Evolutionary conservation across 23 red algal species (phyloP), one percentile per base, ranked within the genome.

Genomic region (Gracilariopsis chorda): DNA sequence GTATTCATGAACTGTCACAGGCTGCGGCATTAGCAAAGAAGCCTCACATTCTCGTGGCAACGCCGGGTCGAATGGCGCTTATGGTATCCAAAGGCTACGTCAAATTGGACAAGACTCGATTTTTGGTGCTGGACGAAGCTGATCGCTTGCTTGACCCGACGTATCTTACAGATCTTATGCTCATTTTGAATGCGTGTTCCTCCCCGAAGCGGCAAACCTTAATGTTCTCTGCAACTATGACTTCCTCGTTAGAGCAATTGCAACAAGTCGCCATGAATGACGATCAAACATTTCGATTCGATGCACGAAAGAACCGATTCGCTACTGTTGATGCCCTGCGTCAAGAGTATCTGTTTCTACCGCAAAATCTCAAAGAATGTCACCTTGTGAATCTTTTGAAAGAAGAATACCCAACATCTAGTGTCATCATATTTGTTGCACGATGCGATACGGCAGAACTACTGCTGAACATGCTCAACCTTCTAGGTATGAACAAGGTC

Each of bases 181-280:
- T 51, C 14, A 52, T 94, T 12, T 32, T 98, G 9, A 67, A 85
- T 1, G 90, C 82, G 12, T 82, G 84, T 35, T 63, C 71, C 1
- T 33, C 53, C 17, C 73, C 37, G 32, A 77, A 77, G 30, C 76
- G 86, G 56, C 94, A 96, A 63, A 95, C 88, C 16, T 51, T 98
- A 40, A 84, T 98, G 52, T 95, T 95, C 90, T 98, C 96, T 4
- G 96, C 96, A 7, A 98, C 96, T 0, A 95, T 98, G 92, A 90
- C 92, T 0, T 76, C 88, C 4, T 82, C 75, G 14, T 73, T 98
- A 56, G 25, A 90, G 20, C 69, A 89, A 37, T 40, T 97, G 35
- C 86, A 85, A 32, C 58, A 82, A 23, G 23, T 90, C 3, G 57
- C 81, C 21, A 63, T 63, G 84, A 5, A 69, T 12, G 56, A 76